Evolutionary conservation across 495 filamentous ascomycete genomes (phyloP), one percentile per base, ranked within the genome.

Genomic region (Penicillium manginii): DNA sequence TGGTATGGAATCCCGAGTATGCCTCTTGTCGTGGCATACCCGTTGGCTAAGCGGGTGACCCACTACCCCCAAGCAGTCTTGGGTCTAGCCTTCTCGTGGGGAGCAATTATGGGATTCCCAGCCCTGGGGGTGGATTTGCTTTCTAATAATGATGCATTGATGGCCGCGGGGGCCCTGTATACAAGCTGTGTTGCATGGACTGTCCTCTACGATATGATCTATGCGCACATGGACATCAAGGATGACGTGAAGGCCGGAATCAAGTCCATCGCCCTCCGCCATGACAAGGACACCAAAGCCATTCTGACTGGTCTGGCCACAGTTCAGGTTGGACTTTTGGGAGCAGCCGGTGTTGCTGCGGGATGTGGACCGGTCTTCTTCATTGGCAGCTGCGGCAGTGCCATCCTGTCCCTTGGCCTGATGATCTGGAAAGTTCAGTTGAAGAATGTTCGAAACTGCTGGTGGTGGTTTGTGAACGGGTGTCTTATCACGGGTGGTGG

Each of bases 141-240:
- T 14, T 64, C 77, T 22, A 87, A 96, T 59, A 72, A 70, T 19
- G 70, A 84, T 23, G 86, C 91, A 15, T 70, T 90, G 59, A 75
- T 81, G 40, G 84, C 89, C 0, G 89, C 92, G 10, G 85, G 80
- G 3, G 82, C 86, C 26, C 77, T 98, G 42, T 98, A 98, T 72
- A 76, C 83, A 15, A 93, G 90, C 60, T 96, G 93, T 66, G 79
- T 96, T 23, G 86, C 92, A 1, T 98, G 94, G 94, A 97, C 94
- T 10, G 84, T 98, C 42, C 70, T 97, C 55, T 98, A 98, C 66
- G 94, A 98, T 75, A 97, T 96, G 88, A 96, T 98, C 18, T 98
- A 98, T 74, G 94, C 96, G 32, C 93, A 97, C 74, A 97, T 97
- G 89, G 94, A 98, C 61, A 93, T 98, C 70, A 90, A 88, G 67